Evolutionary conservation across 73 alveolate species (phyloP).

Genomic region (Paramecium primaurelia): DNA sequence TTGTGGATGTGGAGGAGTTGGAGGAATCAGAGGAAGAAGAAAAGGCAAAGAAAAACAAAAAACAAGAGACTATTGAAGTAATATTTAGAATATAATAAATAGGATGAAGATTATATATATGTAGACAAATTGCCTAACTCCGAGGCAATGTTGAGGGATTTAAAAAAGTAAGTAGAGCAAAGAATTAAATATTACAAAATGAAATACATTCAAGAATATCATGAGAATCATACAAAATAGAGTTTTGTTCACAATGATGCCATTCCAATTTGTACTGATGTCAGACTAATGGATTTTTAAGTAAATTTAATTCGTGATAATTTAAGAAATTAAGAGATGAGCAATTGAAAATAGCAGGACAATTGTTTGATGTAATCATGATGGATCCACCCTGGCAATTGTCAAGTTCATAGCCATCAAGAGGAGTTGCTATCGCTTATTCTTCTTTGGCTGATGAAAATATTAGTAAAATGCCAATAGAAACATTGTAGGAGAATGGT

Average conservation of each 20-base stretch:
- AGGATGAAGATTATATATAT: slow-evolving; percentile 45
- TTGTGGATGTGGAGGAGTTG: neutral
- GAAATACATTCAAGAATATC: slow-evolving; percentile 27
- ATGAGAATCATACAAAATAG: slow-evolving; percentile 41
- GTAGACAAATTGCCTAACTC: slow-evolving; percentile 54
- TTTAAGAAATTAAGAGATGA: slow-evolving; percentile 35
- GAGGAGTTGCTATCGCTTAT: slow-evolving; percentile 87
- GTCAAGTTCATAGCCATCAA: slow-evolving; percentile 79
- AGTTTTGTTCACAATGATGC: slow-evolving; percentile 62
- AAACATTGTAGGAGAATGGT: slow-evolving; percentile 71
- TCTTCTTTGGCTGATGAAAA: slow-evolving; percentile 76
- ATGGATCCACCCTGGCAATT: slow-evolving; percentile 95
- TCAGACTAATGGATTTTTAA: slow-evolving; percentile 56
- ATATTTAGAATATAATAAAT: neutral
- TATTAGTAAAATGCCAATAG: slow-evolving; percentile 68
- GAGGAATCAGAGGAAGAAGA: slow-evolving; percentile 37
- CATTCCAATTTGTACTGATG: slow-evolving; percentile 68
- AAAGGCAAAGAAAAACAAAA: neutral
- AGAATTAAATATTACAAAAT: neutral
- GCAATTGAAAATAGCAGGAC: slow-evolving; percentile 59
- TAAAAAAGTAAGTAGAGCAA: neutral
- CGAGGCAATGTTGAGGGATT: neutral
- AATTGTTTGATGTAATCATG: slow-evolving; percentile 85
- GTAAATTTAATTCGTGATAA: neutral
- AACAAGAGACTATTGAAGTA: neutral